A percentile compares a stretch with the other conserved stretches of the same genome.
These are phyloP conservation scores for Diplodia corticola DNA, from an alignment of 2,329 filamentous ascomycete species.

Conservation along the genomic window DNA sequence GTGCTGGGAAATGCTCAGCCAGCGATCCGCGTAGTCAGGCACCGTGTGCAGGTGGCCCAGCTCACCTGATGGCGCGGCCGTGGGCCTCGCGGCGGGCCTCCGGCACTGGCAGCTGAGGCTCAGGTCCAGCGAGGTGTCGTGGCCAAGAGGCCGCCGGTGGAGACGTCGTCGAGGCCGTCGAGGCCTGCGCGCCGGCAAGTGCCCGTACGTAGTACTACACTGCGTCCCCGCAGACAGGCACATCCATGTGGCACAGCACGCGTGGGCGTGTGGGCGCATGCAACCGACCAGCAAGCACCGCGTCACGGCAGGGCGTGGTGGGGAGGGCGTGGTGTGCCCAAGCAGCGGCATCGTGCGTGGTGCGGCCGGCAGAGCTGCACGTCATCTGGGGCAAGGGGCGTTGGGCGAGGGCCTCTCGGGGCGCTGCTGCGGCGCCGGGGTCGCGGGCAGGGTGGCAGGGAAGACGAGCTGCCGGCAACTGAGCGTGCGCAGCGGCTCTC, in stretches of 20 bases:
- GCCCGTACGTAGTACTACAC: not conserved
- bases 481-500: not conserved
- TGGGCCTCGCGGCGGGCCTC: not conserved
- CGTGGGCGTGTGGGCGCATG: not conserved
- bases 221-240: too few species aligned
- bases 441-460: not conserved
- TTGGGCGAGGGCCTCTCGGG: not conserved
- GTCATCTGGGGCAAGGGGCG: not conserved
- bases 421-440: not conserved
- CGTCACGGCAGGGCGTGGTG: slow-evolving; percentile 1
- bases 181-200: not conserved
- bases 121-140: not conserved
- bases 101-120: not conserved
- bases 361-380: not conserved
- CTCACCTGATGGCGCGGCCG: slow-evolving; percentile 16
- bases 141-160: not conserved
- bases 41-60: slow-evolving; percentile 4
- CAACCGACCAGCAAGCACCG: not conserved
- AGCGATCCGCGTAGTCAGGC: slow-evolving; percentile 13
- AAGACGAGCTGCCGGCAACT: not conserved
- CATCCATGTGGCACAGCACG: not conserved
- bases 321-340: not conserved
- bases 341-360: not conserved
- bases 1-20: not conserved
- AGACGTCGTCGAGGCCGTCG: not conserved